A percentile compares a stretch with the other conserved stretches of the same genome.
These are phyloP conservation scores for Candida andamanensis DNA, from an alignment of 805 yeast species.

Conservation along the genomic window DNA sequence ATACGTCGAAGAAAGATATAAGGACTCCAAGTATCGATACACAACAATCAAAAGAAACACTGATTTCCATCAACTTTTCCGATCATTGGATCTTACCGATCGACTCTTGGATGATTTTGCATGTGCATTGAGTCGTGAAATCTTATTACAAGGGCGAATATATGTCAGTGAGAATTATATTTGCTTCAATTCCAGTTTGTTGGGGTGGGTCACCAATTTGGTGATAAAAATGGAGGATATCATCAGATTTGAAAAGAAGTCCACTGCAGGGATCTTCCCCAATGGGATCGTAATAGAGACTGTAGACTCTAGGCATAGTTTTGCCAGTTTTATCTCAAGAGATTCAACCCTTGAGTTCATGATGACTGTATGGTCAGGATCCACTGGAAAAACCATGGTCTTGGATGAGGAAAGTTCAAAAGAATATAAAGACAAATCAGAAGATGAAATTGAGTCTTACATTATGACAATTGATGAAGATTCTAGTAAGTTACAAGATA, in stretches of 20 bases:
- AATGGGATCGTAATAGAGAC: conserved; percentile 80
- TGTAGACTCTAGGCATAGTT: conserved; percentile 57
- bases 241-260: conserved; percentile 66
- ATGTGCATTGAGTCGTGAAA: conserved; percentile 86
- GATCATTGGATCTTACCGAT: conserved; percentile 63
- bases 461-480: conserved; percentile 39
- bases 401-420: conserved; percentile 18
- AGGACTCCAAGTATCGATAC: conserved; percentile 55
- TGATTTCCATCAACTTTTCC: conserved; percentile 76
- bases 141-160: conserved; percentile 79
- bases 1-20: conserved; percentile 54
- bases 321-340: conserved; percentile 83
- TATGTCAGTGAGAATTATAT: conserved; percentile 73
- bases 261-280: conserved; percentile 86
- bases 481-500: conserved; percentile 9
- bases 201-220: conserved; percentile 88
- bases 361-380: conserved; percentile 61
- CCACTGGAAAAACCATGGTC: conserved; percentile 19
- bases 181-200: conserved; percentile 80
- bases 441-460: conserved; percentile 17
- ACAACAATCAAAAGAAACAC: conserved; percentile 60
- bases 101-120: conserved; percentile 78
- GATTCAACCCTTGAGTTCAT: conserved; percentile 72
- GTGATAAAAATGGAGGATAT: conserved; percentile 70
- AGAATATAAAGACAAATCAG: conserved; percentile 7